Evolutionary conservation across 257 asterid genomes (phyloP).

Genomic region (Craterostigma plantagineum): DNA sequence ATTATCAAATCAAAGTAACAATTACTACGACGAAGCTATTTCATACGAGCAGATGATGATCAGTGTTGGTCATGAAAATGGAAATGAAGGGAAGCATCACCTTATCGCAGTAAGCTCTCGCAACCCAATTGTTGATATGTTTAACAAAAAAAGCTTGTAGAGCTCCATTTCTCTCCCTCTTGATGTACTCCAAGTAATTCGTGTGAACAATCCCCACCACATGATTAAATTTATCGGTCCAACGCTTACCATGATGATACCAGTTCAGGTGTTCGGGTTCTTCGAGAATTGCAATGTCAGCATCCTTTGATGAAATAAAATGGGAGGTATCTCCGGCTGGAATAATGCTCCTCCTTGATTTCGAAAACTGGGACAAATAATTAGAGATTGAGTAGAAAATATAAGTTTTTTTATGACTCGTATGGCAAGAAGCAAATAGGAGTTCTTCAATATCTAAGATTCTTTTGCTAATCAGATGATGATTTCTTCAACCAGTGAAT

Average conservation of each 20-base stretch:
- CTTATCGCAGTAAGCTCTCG: constrained; percentile 86
- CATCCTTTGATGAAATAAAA: constrained; percentile 78
- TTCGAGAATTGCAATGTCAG: constrained; percentile 95
- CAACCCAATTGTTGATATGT: constrained; percentile 87
- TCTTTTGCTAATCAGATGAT: too few species aligned
- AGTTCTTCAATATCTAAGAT: too few species aligned
- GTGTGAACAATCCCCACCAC: constrained; percentile 96
- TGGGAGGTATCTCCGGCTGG: constrained; percentile 95
- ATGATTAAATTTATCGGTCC: constrained; percentile 97
- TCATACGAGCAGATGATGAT: background rate
- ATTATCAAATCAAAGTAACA: constrained; percentile 3
- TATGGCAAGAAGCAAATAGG: too few species aligned
- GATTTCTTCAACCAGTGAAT: too few species aligned
- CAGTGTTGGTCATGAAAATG: too few species aligned
- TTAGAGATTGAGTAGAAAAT: too few species aligned
- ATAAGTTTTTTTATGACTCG: too few species aligned
- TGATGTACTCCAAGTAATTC: constrained; percentile 94
- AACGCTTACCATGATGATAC: constrained; percentile 98
- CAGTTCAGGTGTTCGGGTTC: constrained; percentile 98
- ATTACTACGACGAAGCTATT: background rate
- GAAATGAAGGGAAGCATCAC: constrained; percentile 21
- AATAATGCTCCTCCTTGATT: constrained; percentile 77
- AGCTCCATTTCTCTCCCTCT: constrained; percentile 95
- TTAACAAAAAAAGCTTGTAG: constrained; percentile 87
- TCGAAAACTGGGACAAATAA: constrained; percentile 38